Evolutionary conservation across 2,329 filamentous ascomycete species (phyloP).

Genomic region (Pyricularia sp.): DNA sequence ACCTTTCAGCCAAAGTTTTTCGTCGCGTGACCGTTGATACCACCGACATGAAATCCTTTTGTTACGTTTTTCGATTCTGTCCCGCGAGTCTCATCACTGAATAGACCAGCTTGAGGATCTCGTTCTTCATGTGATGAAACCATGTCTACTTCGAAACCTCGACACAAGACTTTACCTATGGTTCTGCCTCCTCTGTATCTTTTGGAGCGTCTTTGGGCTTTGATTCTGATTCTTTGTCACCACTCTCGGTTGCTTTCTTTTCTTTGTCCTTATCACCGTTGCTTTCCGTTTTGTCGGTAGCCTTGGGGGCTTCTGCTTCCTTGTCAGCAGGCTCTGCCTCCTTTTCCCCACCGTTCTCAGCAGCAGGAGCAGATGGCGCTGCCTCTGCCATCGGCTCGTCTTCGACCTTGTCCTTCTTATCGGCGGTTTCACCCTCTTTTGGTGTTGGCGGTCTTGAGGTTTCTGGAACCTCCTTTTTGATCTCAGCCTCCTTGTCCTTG

Average conservation of each 20-base stretch:
- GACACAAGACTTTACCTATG: neutral
- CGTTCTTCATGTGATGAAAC: neutral
- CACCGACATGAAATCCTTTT: neutral
- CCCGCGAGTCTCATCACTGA: neutral
- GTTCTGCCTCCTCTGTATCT: neutral
- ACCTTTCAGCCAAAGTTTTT: neutral
- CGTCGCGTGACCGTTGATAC: neutral
- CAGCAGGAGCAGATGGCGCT: neutral
- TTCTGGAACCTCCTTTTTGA: conserved; percentile 4
- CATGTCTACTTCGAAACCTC: neutral
- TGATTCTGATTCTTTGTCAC: neutral
- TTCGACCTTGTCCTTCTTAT: neutral
- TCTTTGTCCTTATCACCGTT: neutral
- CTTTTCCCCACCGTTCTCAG: neutral
- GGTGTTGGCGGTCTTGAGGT: neutral
- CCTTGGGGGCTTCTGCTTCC: neutral
- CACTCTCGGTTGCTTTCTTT: neutral
- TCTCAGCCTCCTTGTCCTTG: conserved; percentile 2
- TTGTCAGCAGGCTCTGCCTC: neutral
- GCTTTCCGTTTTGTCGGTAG: neutral
- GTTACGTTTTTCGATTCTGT: neutral
- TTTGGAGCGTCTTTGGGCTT: neutral
- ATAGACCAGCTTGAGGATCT: neutral
- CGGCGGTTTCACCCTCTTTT: neutral
- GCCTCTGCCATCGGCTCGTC: neutral